These are phyloP conservation scores for Tricharina praecox DNA, from an alignment of 495 filamentous ascomycete genomes.

Conservation along the genomic window DNA sequence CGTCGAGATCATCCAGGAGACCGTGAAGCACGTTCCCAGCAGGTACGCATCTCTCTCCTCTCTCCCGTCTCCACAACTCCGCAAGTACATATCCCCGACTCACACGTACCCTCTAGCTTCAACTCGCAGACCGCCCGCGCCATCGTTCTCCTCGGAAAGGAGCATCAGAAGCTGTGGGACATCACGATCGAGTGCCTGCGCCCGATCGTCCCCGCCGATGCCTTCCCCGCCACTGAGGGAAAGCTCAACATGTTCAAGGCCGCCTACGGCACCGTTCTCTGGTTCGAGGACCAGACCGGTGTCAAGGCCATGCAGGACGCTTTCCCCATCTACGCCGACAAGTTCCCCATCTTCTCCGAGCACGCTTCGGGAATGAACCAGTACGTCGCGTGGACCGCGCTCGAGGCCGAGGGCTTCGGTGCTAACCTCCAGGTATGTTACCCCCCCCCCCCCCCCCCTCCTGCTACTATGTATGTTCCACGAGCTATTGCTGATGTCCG, in stretches of 20 bases:
- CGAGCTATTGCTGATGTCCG: background rate
- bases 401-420: constrained; percentile 54
- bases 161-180: constrained; percentile 51
- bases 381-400: constrained; percentile 45
- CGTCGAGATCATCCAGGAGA: constrained; percentile 38
- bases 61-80: background rate
- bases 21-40: constrained; percentile 39
- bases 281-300: constrained; percentile 30
- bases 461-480: background rate
- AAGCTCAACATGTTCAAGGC: constrained; percentile 37
- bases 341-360: constrained; percentile 44
- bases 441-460: too few relatives aligned
- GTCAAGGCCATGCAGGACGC: constrained; percentile 37
- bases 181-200: constrained; percentile 38
- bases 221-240: constrained; percentile 33
- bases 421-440: constrained; percentile 43
- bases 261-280: constrained; percentile 38
- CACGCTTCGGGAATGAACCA: constrained; percentile 54
- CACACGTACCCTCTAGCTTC: constrained; percentile 32
- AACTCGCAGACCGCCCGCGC: constrained; percentile 49
- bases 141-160: constrained; percentile 43
- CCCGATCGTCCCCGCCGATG: constrained; percentile 39
- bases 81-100: background rate
- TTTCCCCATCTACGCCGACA: constrained; percentile 41
- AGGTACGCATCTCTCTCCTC: background rate